phyloP scores from a whole-genome alignment of 805 yeast species.

The Kodamaea laetipori region DNA sequence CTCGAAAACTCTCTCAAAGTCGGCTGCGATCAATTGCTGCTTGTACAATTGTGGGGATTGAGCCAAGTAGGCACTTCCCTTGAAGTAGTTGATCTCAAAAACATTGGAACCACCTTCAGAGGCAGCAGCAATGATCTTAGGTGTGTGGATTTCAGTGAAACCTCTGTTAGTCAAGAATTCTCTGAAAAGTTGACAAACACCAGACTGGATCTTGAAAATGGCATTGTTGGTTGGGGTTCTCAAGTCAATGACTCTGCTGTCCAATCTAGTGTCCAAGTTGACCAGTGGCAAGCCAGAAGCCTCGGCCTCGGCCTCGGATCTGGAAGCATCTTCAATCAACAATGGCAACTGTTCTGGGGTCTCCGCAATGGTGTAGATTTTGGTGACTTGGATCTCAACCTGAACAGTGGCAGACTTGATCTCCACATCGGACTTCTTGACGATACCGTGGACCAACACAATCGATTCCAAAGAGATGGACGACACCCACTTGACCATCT shows the following conservation, averaged over 20 bases:
- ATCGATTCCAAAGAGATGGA: constrained; percentile 84
- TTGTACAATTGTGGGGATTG: constrained; percentile 98
- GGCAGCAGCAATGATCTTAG: constrained; percentile 92
- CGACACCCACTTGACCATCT: constrained; percentile 95
- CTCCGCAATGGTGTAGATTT: constrained; percentile 76
- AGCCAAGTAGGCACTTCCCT: constrained; percentile 89
- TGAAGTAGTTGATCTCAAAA: constrained; percentile 90
- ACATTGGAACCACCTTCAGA: constrained; percentile 98
- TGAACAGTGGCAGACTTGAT: constrained; percentile 90
- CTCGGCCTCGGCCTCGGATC: constrained; percentile 93
- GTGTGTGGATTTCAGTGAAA: constrained; percentile 93
- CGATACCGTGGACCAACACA: constrained; percentile 85
- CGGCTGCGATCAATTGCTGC: constrained; percentile 97
- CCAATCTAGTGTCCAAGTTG: constrained; percentile 94
- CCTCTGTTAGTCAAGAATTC: constrained; percentile 71
- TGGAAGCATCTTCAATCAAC: constrained; percentile 92
- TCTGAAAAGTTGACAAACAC: constrained; percentile 83
- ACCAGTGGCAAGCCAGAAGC: constrained; percentile 90
- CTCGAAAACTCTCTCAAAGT: constrained; percentile 94
- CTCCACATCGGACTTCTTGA: constrained; percentile 80
- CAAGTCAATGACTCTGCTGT: constrained; percentile 91
- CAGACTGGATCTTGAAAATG: constrained; percentile 90
- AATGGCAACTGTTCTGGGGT: constrained; percentile 93
- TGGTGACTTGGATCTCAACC: constrained; percentile 77
- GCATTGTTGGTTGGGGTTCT: constrained; percentile 98